Evolutionary conservation across 768 basidiomycete genomes (phyloP).

Genomic region (Terana coerulea): DNA sequence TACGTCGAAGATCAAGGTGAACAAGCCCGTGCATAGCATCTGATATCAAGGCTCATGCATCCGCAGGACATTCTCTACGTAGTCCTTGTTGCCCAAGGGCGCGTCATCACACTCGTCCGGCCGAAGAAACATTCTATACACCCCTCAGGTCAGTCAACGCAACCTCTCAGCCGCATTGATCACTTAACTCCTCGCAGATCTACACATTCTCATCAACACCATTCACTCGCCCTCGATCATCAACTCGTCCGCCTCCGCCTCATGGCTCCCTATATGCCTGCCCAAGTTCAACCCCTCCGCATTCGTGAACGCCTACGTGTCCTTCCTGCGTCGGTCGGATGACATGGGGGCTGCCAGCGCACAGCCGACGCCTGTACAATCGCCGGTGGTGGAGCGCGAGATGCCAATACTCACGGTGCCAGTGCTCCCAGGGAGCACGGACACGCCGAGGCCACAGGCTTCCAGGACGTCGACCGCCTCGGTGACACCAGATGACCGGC

Average conservation of each 20-base stretch:
- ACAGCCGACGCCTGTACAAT: conserved; percentile 1
- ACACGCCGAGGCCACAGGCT: no score
- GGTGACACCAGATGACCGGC: background rate
- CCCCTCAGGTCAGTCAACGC: conserved; percentile 59
- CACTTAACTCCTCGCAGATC: conserved; percentile 44
- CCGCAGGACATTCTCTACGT: conserved; percentile 86
- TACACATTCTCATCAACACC: conserved; percentile 91
- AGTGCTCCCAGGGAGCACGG: no score
- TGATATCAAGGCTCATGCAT: background rate
- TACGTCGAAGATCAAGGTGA: conserved; percentile 73
- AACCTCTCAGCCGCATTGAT: background rate
- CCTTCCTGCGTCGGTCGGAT: conserved; percentile 45
- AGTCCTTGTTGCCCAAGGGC: conserved; percentile 73
- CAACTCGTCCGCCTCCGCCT: conserved; percentile 75
- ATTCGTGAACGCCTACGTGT: conserved; percentile 90
- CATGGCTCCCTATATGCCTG: conserved; percentile 94
- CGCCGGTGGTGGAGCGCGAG: no score
- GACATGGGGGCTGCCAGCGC: background rate
- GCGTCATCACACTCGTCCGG: conserved; percentile 81
- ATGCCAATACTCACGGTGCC: no score
- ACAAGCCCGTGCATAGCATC: conserved; percentile 6
- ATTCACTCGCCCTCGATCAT: conserved; percentile 76
- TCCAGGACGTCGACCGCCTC: background rate
- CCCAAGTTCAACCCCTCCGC: conserved; percentile 89
- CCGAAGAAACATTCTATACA: conserved; percentile 95